Evolutionary conservation across 345 rosid genomes (phyloP).

Genomic region (Acer saccharum): DNA sequence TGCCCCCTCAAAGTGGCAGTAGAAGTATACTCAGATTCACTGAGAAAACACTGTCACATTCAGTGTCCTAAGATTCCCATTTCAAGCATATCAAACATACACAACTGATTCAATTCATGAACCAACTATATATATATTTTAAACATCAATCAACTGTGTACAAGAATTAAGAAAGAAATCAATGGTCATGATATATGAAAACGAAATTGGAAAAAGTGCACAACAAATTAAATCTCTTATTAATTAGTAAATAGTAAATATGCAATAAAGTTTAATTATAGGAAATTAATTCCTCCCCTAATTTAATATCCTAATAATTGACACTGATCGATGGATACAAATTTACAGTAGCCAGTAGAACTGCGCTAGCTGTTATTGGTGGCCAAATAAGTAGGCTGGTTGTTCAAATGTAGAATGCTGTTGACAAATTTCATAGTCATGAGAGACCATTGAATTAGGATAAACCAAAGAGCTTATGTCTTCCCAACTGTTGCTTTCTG

Average conservation of each 20-base stretch:
- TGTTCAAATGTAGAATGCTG: slow-evolving; percentile 36
- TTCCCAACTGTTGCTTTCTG: slow-evolving; percentile 61
- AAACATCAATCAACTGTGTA: background rate
- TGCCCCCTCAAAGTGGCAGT: background rate
- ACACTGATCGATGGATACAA: slow-evolving; percentile 9
- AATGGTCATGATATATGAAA: background rate
- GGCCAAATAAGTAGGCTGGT: slow-evolving; percentile 39
- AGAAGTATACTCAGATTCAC: background rate
- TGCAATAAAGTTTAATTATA: slow-evolving; percentile 10
- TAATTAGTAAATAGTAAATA: background rate
- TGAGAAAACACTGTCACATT: background rate
- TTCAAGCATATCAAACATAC: slow-evolving; percentile 11
- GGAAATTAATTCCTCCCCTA: slow-evolving; percentile 15
- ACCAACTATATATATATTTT: background rate
- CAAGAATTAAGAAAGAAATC: background rate
- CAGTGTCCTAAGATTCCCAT: slow-evolving; percentile 6
- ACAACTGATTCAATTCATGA: background rate
- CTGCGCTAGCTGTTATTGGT: slow-evolving; percentile 32
- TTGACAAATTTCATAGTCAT: slow-evolving; percentile 31
- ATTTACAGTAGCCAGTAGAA: slow-evolving; percentile 31
- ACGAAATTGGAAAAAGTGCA: background rate
- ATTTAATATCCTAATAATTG: slow-evolving; percentile 10
- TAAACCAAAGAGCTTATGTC: slow-evolving; percentile 47
- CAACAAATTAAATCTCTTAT: slow-evolving; percentile 14
- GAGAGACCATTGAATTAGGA: slow-evolving; percentile 33